Percentiles rank a stretch among this genome's conserved stretches.
Evolutionary conservation across 176 grass and related monocot species (phyloP).

Genomic region (Avena eriantha): DNA sequence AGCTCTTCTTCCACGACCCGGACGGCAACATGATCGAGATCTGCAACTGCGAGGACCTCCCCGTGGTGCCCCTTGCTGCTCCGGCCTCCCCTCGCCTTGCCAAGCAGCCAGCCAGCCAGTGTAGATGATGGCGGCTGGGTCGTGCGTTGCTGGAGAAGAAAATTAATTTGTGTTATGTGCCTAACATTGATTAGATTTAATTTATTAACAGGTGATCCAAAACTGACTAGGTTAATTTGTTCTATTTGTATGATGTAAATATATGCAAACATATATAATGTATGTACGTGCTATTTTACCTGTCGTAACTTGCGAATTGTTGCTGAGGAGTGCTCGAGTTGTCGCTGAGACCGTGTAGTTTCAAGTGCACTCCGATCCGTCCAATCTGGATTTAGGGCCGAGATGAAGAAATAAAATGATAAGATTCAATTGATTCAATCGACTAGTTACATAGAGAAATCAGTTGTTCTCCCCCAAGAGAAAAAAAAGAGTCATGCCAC

Average conservation of each 20-base stretch:
- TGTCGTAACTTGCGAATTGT: neutral
- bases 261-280: neutral
- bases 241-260: neutral
- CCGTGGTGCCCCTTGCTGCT: constrained; percentile 45
- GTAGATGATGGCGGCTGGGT: constrained; percentile 1
- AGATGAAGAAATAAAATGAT: neutral
- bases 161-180: neutral
- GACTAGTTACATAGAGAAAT: too few relatives aligned
- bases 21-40: constrained; percentile 84
- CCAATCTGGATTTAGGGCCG: neutral
- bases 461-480: too few relatives aligned
- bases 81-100: neutral
- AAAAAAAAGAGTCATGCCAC: too few relatives aligned
- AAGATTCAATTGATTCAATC: too few relatives aligned
- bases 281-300: neutral
- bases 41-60: constrained; percentile 76
- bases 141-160: neutral
- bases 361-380: too few relatives aligned
- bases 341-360: neutral
- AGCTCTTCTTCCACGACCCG: constrained; percentile 89
- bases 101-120: neutral
- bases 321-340: neutral
- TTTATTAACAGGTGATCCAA: too few relatives aligned
- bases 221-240: neutral
- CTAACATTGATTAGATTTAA: neutral